phyloP scores from a whole-genome alignment of 306 rosid species.

The Prunus salicina region DNA sequence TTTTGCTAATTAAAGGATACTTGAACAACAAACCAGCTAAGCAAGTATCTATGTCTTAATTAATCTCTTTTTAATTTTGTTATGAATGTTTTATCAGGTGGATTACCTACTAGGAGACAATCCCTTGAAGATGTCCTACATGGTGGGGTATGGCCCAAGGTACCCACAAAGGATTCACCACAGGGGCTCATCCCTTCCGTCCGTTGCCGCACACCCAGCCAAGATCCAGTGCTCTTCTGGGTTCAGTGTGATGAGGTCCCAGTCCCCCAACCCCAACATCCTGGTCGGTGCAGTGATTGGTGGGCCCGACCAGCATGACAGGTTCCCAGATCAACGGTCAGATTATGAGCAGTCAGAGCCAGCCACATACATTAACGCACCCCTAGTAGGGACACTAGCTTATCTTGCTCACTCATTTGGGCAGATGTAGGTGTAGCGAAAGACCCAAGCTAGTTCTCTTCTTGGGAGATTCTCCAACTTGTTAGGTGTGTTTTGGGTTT shows the following conservation, averaged over 20 bases:
- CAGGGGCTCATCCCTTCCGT: slow-evolving; percentile 83
- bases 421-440: slow-evolving; percentile 33
- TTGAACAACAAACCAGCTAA: background rate
- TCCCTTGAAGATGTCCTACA: slow-evolving; percentile 84
- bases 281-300: slow-evolving; percentile 73
- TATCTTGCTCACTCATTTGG: slow-evolving; percentile 69
- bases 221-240: slow-evolving; percentile 84
- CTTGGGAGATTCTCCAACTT: slow-evolving; percentile 2
- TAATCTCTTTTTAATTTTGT: background rate
- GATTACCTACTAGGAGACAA: slow-evolving; percentile 89
- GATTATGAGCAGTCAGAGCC: slow-evolving; percentile 90
- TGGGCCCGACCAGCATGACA: slow-evolving; percentile 73
- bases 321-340: slow-evolving; percentile 69
- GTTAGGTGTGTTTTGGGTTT: background rate
- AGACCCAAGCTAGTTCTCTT: background rate
- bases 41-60: background rate
- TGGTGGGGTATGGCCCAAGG: slow-evolving; percentile 89
- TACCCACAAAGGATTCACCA: slow-evolving; percentile 89
- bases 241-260: slow-evolving; percentile 56
- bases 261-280: slow-evolving; percentile 69
- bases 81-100: slow-evolving; percentile 41
- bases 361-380: slow-evolving; percentile 85
- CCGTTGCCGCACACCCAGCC: slow-evolving; percentile 50
- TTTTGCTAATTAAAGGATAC: background rate
- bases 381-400: slow-evolving; percentile 68